Conservation (phyloP, 139 green algal genomes). For the Astrephomene gubernaculifera region DNA sequence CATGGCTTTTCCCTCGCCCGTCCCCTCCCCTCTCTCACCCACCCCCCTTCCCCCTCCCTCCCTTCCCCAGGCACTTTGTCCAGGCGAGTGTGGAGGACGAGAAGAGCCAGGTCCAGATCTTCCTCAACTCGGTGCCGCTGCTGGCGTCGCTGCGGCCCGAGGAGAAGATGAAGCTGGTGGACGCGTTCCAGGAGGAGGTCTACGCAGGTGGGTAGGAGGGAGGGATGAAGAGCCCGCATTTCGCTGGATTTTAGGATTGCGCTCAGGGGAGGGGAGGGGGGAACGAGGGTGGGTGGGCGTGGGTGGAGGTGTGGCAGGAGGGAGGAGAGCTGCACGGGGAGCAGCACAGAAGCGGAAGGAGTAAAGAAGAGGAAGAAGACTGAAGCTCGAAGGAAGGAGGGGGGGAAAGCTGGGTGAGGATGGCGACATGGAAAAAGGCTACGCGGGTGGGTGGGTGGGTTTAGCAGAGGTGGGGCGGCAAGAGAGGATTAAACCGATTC, state of each 20-base stretch:
- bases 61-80: constrained; percentile 74
- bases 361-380: too few relatives aligned
- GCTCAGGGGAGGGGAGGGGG: too few relatives aligned
- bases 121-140: constrained; percentile 91
- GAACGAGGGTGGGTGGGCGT: neutral
- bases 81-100: constrained; percentile 74
- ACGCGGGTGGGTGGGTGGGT: too few relatives aligned
- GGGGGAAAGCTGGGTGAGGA: too few relatives aligned
- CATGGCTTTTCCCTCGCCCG: too few relatives aligned
- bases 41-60: neutral
- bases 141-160: constrained; percentile 72
- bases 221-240: neutral
- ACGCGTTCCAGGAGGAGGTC: constrained; percentile 78
- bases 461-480: too few relatives aligned
- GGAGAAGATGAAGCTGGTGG: constrained; percentile 81
- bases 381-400: too few relatives aligned
- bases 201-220: constrained; percentile 48
- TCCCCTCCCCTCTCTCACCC: too few relatives aligned
- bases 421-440: too few relatives aligned
- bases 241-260: neutral
- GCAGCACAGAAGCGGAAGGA: too few relatives aligned
- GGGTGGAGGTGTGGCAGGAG: neutral
- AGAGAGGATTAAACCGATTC: too few relatives aligned
- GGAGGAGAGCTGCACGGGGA: too few relatives aligned
- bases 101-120: constrained; percentile 83